Evolutionary conservation across 768 basidiomycete genomes (phyloP), one percentile per base, ranked within the genome.

Genomic region (Tylopilus sp.): DNA sequence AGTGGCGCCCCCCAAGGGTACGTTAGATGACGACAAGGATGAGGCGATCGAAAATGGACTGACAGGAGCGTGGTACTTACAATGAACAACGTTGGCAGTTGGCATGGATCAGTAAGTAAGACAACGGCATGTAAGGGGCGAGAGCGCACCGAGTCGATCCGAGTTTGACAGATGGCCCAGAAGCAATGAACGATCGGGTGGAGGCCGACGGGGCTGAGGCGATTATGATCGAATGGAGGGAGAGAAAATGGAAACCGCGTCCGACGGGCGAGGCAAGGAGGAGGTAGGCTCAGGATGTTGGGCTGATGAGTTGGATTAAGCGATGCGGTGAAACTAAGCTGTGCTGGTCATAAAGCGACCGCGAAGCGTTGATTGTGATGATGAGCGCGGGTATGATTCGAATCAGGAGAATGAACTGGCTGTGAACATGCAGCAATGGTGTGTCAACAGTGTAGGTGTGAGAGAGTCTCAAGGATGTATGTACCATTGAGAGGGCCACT

Each of bases 371-470:
- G 46, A 44, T 44, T 30, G 45, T 21, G 26, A 44, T 36, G 41
- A 40, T 36, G 41, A 31, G 40, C 11, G 11, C 13, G 50, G 18
- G 17, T n/a, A 39, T 4, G 23, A 10, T 22, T 25, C 44, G 44
- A 40, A 41, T 36, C 46, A 22, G 26, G 25, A 47, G 31, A n/a
- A 40, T 9, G 23, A 8, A 15, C 40, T 33, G 6, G 47, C 46
- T 60, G 58, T 23, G 40, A 45, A 58, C 64, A 62, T 57, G 64
- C 57, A 56, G 47, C 30, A 51, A 59, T 57, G 65, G 56, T 57
- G 56, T 8, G 56, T 56, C 40, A 54, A 51, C n/a, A 53, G 35
- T 48, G 44, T 44, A 53, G 40, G 49, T 53, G 53, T 54, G 55
- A 52, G 59, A 58, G 48, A n/a, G n/a, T n/a, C n/a, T n/a, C n/a